Evolutionary conservation across 192 early-diverging fungal genomes (phyloP).

Genomic region (Coemansia sp.): DNA sequence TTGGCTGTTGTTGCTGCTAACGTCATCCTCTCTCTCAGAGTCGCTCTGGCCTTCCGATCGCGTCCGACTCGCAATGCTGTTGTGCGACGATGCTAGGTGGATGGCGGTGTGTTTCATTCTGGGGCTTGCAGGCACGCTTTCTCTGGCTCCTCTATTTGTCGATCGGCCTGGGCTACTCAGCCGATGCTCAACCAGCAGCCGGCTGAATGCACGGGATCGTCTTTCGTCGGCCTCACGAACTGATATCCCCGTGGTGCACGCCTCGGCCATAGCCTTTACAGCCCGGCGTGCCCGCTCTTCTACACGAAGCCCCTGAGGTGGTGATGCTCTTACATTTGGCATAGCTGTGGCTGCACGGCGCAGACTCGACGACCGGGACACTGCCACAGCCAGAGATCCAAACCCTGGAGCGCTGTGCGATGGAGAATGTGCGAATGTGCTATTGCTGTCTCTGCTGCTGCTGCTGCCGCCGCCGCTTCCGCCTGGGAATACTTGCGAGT

Average conservation of each 20-base stretch:
- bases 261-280: slow-evolving; percentile 49
- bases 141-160: neutral
- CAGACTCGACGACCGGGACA: slow-evolving; percentile 12
- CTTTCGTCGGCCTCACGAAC: slow-evolving; percentile 41
- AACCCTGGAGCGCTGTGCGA: neutral
- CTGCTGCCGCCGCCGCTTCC: neutral
- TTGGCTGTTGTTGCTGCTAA: neutral
- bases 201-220: slow-evolving; percentile 25
- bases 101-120: slow-evolving; percentile 13
- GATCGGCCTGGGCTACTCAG: slow-evolving; percentile 11
- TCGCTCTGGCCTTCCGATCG: slow-evolving; percentile 2
- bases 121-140: slow-evolving; percentile 5
- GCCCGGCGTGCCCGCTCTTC: slow-evolving; percentile 52
- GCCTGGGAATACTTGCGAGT: slow-evolving; percentile 15
- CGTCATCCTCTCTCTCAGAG: neutral
- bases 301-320: slow-evolving; percentile 8
- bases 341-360: slow-evolving; percentile 42
- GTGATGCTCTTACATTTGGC: neutral
- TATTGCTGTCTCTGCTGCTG: slow-evolving; percentile 1
- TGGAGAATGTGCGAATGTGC: neutral
- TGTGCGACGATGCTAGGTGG: slow-evolving; percentile 31
- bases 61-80: slow-evolving; percentile 6
- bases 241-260: slow-evolving; percentile 44
- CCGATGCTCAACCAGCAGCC: slow-evolving; percentile 27
- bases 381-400: neutral